These are phyloP conservation scores for Grifola frondosa DNA, from an alignment of 1,284 basidiomycete species.

Conservation along the genomic window DNA sequence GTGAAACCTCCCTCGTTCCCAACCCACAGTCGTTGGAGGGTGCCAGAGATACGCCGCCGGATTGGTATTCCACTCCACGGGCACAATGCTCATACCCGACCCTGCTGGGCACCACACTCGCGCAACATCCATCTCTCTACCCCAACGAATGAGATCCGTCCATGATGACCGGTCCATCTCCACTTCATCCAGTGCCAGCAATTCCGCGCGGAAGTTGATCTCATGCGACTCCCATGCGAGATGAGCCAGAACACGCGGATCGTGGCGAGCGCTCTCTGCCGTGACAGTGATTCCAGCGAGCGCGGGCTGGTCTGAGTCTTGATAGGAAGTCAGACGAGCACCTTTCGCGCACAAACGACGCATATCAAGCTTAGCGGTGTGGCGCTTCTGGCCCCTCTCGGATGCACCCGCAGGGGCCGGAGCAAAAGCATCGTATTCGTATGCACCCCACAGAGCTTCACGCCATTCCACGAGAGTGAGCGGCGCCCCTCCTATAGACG, in stretches of 20 bases:
- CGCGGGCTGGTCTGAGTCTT: background rate
- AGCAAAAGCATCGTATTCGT: background rate
- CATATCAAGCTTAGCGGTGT: background rate
- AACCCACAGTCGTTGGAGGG: too few species aligned
- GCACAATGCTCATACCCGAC: background rate
- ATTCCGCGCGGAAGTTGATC: slow-evolving; percentile 6
- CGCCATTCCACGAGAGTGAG: slow-evolving; percentile 3
- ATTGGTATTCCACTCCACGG: background rate
- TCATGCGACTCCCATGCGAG: slow-evolving; percentile 6
- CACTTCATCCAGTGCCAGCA: background rate
- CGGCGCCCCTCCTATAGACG: background rate
- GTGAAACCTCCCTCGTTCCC: too few species aligned
- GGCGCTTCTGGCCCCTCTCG: background rate
- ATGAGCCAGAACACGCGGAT: background rate
- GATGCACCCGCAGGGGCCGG: background rate
- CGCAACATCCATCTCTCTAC: background rate
- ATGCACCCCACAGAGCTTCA: slow-evolving; percentile 1
- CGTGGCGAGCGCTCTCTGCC: background rate
- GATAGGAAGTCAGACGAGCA: background rate
- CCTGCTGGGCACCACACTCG: background rate
- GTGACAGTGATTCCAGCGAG: background rate
- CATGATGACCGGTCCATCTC: background rate
- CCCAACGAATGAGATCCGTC: background rate
- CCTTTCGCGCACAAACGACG: background rate
- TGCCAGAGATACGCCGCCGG: background rate